Conservation (phyloP, 23 red algal species). For the Gracilariopsis chorda region DNA sequence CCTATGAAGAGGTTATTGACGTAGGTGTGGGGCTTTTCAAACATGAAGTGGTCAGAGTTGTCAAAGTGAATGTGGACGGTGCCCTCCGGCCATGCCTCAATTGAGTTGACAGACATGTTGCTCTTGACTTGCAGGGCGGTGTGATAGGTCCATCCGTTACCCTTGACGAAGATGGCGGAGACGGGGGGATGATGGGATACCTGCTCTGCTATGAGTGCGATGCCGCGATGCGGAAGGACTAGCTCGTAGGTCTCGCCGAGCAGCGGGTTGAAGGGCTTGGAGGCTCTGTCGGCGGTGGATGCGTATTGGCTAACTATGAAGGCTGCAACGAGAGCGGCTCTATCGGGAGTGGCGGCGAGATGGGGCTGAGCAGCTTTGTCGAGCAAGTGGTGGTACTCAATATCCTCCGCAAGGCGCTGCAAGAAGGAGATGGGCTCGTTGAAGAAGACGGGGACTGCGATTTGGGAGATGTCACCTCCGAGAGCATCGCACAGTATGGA, state of each 20-base stretch:
- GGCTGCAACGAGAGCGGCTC: slow-evolving; percentile 76
- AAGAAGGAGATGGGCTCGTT: slow-evolving; percentile 96
- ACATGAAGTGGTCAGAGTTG: slow-evolving; percentile 87
- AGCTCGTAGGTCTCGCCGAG: slow-evolving; percentile 93
- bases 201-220: slow-evolving; percentile 81
- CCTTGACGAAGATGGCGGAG: slow-evolving; percentile 62
- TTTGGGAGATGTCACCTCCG: slow-evolving; percentile 86
- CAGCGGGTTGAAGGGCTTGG: slow-evolving; percentile 93
- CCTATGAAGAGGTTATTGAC: slow-evolving; percentile 95
- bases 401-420: slow-evolving; percentile 88
- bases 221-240: slow-evolving; percentile 15
- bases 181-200: slow-evolving; percentile 94
- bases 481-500: slow-evolving; percentile 78
- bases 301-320: slow-evolving; percentile 82
- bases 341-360: slow-evolving; percentile 28
- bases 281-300: slow-evolving; percentile 65
- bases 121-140: slow-evolving; percentile 67
- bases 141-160: slow-evolving; percentile 77
- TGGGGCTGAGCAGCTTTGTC: slow-evolving; percentile 57
- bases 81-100: slow-evolving; percentile 91
- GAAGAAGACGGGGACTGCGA: slow-evolving; percentile 90
- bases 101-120: slow-evolving; percentile 84
- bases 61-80: slow-evolving; percentile 71
- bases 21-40: slow-evolving; percentile 83
- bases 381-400: slow-evolving; percentile 83